Evolutionary conservation across 139 green algal species (phyloP).

Genomic region (Closterium sp.): DNA sequence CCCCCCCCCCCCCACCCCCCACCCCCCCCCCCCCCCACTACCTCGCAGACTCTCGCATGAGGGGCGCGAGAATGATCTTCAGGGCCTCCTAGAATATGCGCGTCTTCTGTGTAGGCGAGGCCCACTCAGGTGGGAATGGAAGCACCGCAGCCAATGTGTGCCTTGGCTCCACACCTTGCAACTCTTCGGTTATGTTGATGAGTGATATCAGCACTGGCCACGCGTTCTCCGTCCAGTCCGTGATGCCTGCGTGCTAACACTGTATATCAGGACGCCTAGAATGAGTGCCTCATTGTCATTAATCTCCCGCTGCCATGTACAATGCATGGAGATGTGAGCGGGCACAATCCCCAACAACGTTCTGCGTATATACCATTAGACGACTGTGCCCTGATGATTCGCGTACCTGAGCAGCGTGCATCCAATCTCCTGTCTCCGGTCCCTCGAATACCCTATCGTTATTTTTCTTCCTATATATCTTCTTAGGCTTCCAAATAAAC

Average conservation of each 20-base stretch:
- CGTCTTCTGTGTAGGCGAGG: not conserved
- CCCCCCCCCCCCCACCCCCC: too few species aligned
- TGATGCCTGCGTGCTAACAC: not conserved
- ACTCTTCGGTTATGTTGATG: not conserved
- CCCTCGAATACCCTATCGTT: too few species aligned
- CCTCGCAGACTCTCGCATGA: not conserved
- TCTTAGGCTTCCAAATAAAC: not conserved
- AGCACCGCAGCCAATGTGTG: not conserved
- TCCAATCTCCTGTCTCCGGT: too few species aligned
- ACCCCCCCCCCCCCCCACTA: too few species aligned
- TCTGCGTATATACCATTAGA: too few species aligned
- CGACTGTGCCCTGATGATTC: too few species aligned
- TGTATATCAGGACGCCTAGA: not conserved
- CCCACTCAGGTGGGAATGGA: not conserved
- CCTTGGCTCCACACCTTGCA: not conserved
- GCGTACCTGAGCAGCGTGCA: too few species aligned
- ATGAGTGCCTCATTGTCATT: not conserved
- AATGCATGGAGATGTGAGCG: too few species aligned
- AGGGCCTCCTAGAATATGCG: not conserved
- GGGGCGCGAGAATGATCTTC: not conserved
- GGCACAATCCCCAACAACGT: too few species aligned
- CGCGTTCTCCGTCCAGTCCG: not conserved
- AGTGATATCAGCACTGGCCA: not conserved
- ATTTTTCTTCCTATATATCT: too few species aligned
- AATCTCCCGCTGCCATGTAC: not conserved